Evolutionary conservation across 345 rosid genomes (phyloP).

Genomic region (Sonneratia caseolaris): DNA sequence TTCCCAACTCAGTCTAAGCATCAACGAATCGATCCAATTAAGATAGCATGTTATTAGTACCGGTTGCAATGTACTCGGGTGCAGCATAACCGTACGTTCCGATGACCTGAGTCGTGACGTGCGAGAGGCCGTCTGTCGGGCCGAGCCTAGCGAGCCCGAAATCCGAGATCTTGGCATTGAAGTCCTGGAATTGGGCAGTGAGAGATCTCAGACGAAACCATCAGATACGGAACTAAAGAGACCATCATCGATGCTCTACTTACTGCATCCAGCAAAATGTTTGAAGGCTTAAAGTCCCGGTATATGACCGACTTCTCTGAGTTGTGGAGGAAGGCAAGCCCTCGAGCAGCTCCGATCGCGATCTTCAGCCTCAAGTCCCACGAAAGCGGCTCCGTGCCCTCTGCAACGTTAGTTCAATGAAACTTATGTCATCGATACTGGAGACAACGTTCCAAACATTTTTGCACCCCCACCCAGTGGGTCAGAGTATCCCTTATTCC

Average conservation of each 20-base stretch:
- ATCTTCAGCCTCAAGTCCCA: conserved; percentile 58
- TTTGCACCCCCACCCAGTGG: too few relatives aligned
- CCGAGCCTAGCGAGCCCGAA: conserved; percentile 76
- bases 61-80: conserved; percentile 80
- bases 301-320: conserved; percentile 77
- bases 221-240: too few relatives aligned
- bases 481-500: too few relatives aligned
- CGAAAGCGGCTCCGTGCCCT: conserved; percentile 40
- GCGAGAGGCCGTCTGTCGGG: conserved; percentile 56
- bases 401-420: conserved; percentile 20
- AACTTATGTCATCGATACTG: too few relatives aligned
- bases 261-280: conserved; percentile 75
- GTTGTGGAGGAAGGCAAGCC: conserved; percentile 61
- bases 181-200: conserved; percentile 23
- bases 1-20: too few relatives aligned
- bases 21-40: too few relatives aligned
- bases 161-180: conserved; percentile 69
- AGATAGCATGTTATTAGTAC: conserved; percentile 15
- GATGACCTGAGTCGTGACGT: conserved; percentile 58
- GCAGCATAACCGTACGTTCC: conserved; percentile 90
- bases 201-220: too few relatives aligned
- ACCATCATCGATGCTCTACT: not conserved
- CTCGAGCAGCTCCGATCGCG: conserved; percentile 74
- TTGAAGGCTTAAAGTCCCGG: conserved; percentile 81
- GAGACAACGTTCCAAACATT: too few relatives aligned